phyloP scores from a whole-genome alignment of 139 green algal species.

The Yamagishiella unicocca region DNA sequence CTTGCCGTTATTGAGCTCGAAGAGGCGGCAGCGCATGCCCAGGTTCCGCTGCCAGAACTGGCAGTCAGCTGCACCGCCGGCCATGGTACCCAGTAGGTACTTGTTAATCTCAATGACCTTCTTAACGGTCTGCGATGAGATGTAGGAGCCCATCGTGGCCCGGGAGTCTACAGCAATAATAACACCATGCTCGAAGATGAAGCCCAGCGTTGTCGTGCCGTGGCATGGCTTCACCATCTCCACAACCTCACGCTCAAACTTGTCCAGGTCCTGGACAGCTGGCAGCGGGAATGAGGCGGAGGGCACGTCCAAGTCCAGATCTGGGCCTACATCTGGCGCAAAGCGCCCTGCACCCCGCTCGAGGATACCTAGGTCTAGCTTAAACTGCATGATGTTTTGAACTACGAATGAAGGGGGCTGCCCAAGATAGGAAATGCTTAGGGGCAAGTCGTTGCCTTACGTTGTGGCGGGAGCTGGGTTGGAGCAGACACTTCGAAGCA shows the following conservation, averaged over 20 bases:
- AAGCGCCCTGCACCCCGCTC: not conserved
- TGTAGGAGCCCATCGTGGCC: slow-evolving; percentile 97
- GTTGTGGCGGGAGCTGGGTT: slow-evolving; percentile 26
- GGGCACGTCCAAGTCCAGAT: not conserved
- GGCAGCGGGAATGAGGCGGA: slow-evolving; percentile 55
- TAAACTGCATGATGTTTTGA: slow-evolving; percentile 33
- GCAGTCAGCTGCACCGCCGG: slow-evolving; percentile 98
- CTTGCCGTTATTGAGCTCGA: slow-evolving; percentile 96
- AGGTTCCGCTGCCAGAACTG: slow-evolving; percentile 98
- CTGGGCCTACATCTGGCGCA: not conserved
- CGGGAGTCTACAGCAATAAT: slow-evolving; percentile 99
- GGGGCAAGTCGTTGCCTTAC: not conserved
- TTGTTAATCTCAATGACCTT: slow-evolving; percentile 99
- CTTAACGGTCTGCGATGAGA: slow-evolving; percentile 98
- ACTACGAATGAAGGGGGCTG: not conserved
- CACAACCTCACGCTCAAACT: slow-evolving; percentile 94
- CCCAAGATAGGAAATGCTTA: not conserved
- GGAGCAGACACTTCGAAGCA: not conserved
- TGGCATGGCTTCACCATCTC: slow-evolving; percentile 97
- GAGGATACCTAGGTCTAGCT: slow-evolving; percentile 30
- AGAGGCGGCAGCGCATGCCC: slow-evolving; percentile 94
- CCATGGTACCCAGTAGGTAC: slow-evolving; percentile 99
- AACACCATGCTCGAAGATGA: slow-evolving; percentile 97
- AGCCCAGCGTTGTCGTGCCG: slow-evolving; percentile 98
- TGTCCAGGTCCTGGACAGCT: slow-evolving; percentile 76